Base-by-base conservation (phyloP, 495 filamentous ascomycete species). In the Tuber calosporum region DNA sequence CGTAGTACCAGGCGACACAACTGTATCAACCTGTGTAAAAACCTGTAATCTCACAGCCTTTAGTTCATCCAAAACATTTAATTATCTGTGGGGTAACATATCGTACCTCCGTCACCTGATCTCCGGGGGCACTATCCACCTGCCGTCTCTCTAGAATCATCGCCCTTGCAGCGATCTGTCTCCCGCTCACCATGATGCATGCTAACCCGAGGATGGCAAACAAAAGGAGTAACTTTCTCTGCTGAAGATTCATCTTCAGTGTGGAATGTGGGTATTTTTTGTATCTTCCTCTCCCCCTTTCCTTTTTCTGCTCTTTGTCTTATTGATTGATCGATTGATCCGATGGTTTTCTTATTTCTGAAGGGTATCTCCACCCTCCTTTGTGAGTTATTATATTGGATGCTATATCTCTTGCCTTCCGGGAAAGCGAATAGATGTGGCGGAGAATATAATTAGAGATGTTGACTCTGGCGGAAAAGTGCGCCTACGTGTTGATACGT, bases 401-500 rank as follows among this genome's bases (percentile, higher is more conserved):
- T 15, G 53, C 13, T 62, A 34, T 15, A 34, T 34, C 34, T 62
- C 53, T 30, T 19, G 53, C 53, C 53, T 30, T 17, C 26, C 53
- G 26, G 13, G 53, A 34, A 34, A 62, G 53, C 53, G 13, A 62
- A 62, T 62, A 26, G 53, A 62, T 62, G 30, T 34, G 11, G 53
- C 53, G 53, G 30, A 62, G 30, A 62, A 34, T 13, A 53, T 62
- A 34, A 62, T 62, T 26, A 34, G 26, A 62, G 26, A 62, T 62
- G 26, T 62, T 26, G 4, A 62, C 53, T 30, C 11, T 11, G 34
- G 5, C 53, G 26, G 53, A 62, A 62, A 62, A 62, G 53, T 34
- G 53, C 53, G 53, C 34, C 53, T 62, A 62, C 53, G 53, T 62
- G 53, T 62, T 34, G 53, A 62, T 34, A 62, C 53, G 53, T 62